phyloP scores from a whole-genome alignment of 306 rosid species.

The Rosa persica region DNA sequence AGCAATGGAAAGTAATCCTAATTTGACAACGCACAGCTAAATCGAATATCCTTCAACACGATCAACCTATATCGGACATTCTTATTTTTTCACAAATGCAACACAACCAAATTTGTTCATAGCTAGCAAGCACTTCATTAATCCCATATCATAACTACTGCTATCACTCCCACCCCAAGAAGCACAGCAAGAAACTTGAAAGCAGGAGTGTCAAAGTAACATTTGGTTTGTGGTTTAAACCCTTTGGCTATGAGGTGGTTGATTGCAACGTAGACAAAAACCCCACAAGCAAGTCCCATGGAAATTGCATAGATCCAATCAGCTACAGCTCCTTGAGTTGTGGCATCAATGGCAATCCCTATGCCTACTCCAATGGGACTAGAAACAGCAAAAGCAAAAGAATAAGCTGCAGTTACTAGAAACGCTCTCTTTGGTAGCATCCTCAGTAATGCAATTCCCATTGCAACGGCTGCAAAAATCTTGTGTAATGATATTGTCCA shows the following conservation, averaged over 20 bases:
- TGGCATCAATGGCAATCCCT: constrained; percentile 74
- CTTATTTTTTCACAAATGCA: neutral
- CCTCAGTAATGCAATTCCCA: constrained; percentile 77
- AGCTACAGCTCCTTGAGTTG: constrained; percentile 57
- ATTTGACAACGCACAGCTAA: too few relatives aligned
- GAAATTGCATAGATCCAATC: constrained; percentile 76
- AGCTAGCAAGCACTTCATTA: neutral
- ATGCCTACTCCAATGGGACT: constrained; percentile 80
- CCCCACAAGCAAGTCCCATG: constrained; percentile 78
- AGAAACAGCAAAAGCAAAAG: constrained; percentile 67
- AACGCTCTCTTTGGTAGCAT: constrained; percentile 72
- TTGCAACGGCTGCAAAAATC: constrained; percentile 73
- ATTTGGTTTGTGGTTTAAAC: constrained; percentile 40
- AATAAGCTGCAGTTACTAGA: constrained; percentile 40
- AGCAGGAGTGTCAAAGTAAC: constrained; percentile 48
- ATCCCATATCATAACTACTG: constrained; percentile 84
- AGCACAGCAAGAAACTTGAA: constrained; percentile 68
- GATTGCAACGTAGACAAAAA: constrained; percentile 72
- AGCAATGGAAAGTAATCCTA: too few relatives aligned
- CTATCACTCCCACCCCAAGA: constrained; percentile 60
- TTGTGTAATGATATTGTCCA: constrained; percentile 88
- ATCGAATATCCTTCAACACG: too few relatives aligned
- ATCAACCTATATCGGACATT: too few relatives aligned
- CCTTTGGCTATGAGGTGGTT: constrained; percentile 78
- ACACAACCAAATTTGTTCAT: neutral